Evolutionary conservation across 257 asterid species (phyloP), one percentile per base, ranked within the genome.

Genomic region (Penstemon eatonii): DNA sequence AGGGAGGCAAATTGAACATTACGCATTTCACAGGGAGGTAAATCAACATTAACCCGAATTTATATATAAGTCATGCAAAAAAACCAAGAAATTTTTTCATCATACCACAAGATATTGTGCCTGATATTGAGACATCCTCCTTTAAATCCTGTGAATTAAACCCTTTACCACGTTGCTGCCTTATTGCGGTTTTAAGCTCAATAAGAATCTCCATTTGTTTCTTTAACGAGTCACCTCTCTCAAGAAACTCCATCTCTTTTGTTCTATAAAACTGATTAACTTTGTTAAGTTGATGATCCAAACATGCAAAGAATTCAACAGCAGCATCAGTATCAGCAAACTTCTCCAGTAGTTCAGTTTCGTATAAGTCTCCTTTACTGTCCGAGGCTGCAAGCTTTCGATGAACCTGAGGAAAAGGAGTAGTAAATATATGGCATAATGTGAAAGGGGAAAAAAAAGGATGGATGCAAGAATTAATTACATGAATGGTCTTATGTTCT

Each of bases 281-380:
- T 78, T 92, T 92, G 78, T 90, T 92, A 6, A 92, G 95, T 74
- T 92, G 98, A 37, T 65, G 75, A 72, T 92, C 98, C 62, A 92
- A 79, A 12, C 85, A 83, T 3, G 85, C 73, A 57, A 92, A 92
- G 61, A 92, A 92, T 67, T 90, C 97, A 12, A 45, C 70, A 1
- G 95, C 90, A 0, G 91, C 82, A 55, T 90, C 93, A 47, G 74
- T 81, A 40, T 87, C 96, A 12, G 85, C 85, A 67, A 88, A 85
- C 50, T 86, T 86, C 68, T 90, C 95, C 19, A 90, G 60, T 78
- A 92, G 46, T 65, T 92, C 95, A 0, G 98, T 92, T 76, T 86
- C 91, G 37, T 92, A 92, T 80, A 85, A 42, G 65, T 86, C 93
- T 10, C 78, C 89, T 38, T 73, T 82, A 66, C 84, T 83, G 5